phyloP scores from a whole-genome alignment of 805 yeast genomes.

The Cyberlindnera amylophila region DNA sequence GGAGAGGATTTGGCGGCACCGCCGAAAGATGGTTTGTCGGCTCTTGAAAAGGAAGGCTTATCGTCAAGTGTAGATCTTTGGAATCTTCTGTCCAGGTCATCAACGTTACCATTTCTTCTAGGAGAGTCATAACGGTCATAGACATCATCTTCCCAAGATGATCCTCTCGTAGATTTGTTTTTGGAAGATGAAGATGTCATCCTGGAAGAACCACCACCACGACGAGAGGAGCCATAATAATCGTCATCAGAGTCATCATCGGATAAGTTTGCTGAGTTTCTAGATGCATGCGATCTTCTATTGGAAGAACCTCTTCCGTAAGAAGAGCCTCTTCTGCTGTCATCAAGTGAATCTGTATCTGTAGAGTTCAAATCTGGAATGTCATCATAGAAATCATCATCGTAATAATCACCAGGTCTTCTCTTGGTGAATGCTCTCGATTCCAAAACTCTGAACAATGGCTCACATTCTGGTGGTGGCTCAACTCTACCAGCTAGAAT shows the following conservation, averaged over 20 bases:
- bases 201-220: conserved; percentile 17
- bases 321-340: conserved; percentile 22
- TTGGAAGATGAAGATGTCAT: conserved; percentile 1
- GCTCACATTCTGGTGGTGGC: conserved; percentile 87
- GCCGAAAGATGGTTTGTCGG: conserved; percentile 39
- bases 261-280: conserved; percentile 24
- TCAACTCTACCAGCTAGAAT: conserved; percentile 86
- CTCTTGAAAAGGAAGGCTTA: conserved; percentile 37
- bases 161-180: conserved; percentile 24
- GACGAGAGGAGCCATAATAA: conserved; percentile 32
- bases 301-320: conserved; percentile 4
- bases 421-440: conserved; percentile 74
- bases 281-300: conserved; percentile 4
- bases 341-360: conserved; percentile 26
- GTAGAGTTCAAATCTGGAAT: conserved; percentile 34
- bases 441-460: conserved; percentile 80
- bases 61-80: conserved; percentile 37
- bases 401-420: conserved; percentile 40
- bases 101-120: conserved; percentile 28
- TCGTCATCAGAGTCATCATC: conserved; percentile 37
- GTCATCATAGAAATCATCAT: conserved; percentile 66
- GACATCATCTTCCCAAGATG: conserved; percentile 87
- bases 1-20: conserved; percentile 6
- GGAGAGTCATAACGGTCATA: conserved; percentile 51
- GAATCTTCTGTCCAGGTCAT: conserved; percentile 37